Evolutionary conservation across 768 basidiomycete genomes (phyloP).

Genomic region (Strobilomyces dryophilus): DNA sequence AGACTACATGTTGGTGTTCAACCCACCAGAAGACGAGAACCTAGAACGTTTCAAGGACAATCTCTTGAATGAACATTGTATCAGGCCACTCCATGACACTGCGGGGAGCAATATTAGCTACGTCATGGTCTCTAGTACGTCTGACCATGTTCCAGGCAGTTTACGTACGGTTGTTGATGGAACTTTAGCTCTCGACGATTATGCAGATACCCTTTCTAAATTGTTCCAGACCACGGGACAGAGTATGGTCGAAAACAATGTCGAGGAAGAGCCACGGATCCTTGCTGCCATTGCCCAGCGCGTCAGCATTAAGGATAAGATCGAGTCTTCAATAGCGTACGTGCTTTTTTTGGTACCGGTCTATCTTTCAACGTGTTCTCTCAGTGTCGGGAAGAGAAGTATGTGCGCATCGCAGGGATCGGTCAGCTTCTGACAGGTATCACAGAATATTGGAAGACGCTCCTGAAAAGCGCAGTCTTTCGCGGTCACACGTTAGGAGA

Average conservation of each 20-base stretch:
- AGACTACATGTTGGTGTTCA: neutral
- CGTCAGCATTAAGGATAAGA: conserved; percentile 13
- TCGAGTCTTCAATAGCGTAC: conserved; percentile 12
- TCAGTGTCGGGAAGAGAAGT: conserved; percentile 15
- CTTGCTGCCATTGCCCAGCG: conserved; percentile 15
- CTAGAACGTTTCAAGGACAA: neutral
- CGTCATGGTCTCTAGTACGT: conserved; percentile 11
- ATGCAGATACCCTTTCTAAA: neutral
- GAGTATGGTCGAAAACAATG: conserved; percentile 3
- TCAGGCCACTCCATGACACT: neutral
- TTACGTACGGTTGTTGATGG: neutral
- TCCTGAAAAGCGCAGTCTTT: conserved; percentile 7
- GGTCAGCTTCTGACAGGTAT: neutral
- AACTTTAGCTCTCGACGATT: conserved; percentile 1
- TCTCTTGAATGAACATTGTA: neutral
- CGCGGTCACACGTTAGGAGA: conserved; percentile 2
- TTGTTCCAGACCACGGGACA: conserved; percentile 2
- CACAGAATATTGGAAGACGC: conserved; percentile 12
- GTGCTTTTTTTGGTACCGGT: neutral
- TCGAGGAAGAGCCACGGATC: conserved; percentile 9
- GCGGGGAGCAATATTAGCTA: neutral
- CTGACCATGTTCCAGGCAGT: neutral
- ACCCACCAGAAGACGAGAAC: neutral
- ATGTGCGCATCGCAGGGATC: neutral
- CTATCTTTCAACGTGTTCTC: neutral